These are phyloP conservation scores for Colletotrichum incanum DNA, from an alignment of 2,329 filamentous ascomycete species.

Conservation along the genomic window DNA sequence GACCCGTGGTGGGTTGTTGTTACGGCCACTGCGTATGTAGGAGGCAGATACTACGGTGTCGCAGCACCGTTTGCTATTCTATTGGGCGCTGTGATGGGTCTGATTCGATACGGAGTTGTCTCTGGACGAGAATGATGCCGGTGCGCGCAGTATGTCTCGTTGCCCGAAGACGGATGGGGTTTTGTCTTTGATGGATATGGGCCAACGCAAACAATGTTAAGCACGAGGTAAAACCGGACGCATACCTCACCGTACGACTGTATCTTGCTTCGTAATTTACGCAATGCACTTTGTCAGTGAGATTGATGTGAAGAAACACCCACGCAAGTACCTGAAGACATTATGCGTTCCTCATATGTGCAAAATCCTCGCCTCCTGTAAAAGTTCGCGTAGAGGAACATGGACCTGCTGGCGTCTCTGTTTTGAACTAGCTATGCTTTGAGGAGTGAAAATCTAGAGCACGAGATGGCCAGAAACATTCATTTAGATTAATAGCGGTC, in stretches of 20 bases:
- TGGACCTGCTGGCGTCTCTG: neutral
- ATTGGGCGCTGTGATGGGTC: conserved; percentile 53
- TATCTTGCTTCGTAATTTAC: too few relatives aligned
- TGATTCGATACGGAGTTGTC: conserved; percentile 52
- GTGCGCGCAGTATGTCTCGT: neutral
- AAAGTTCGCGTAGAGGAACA: neutral
- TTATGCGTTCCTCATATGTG: neutral
- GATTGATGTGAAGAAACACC: too few relatives aligned
- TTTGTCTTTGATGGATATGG: neutral
- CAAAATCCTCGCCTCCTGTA: neutral
- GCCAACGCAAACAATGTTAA: neutral
- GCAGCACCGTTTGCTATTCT: conserved; percentile 53
- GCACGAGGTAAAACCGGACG: neutral
- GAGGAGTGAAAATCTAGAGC: neutral
- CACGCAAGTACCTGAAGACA: too few relatives aligned
- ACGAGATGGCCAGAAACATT: neutral
- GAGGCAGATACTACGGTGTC: conserved; percentile 52
- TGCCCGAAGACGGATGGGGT: neutral
- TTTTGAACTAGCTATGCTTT: neutral
- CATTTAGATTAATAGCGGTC: neutral
- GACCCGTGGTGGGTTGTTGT: conserved; percentile 74
- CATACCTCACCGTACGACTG: neutral
- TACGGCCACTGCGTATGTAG: conserved; percentile 57
- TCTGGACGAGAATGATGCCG: conserved; percentile 12
- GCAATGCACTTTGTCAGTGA: too few relatives aligned